Evolutionary conservation across 352 stramenopile genomes (phyloP).

Genomic region (Phytophthora citricola): DNA sequence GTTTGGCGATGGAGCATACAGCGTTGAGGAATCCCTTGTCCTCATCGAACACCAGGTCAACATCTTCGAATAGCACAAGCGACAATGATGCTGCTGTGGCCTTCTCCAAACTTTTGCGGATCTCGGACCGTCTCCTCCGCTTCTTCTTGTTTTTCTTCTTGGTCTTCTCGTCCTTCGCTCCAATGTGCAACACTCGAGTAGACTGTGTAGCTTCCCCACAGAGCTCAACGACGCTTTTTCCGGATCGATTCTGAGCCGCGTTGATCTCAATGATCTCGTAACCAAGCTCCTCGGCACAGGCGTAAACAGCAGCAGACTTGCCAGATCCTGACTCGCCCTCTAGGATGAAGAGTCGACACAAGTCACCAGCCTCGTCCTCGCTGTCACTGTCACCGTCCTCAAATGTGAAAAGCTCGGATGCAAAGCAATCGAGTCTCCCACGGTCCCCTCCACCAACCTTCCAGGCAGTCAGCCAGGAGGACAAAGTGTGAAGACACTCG

Average conservation of each 20-base stretch:
- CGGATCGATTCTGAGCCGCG: slow-evolving; percentile 73
- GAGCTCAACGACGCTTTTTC: slow-evolving; percentile 75
- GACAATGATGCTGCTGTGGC: slow-evolving; percentile 58
- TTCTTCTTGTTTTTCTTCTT: slow-evolving; percentile 61
- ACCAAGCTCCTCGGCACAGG: slow-evolving; percentile 79
- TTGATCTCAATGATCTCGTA: slow-evolving; percentile 91
- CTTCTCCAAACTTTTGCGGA: slow-evolving; percentile 48
- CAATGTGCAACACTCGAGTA: slow-evolving; percentile 70
- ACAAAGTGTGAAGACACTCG: slow-evolving; percentile 62
- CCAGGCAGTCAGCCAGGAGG: slow-evolving; percentile 79
- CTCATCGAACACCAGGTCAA: slow-evolving; percentile 82
- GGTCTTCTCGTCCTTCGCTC: slow-evolving; percentile 46
- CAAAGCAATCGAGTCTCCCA: slow-evolving; percentile 53
- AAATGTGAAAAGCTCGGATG: slow-evolving; percentile 72
- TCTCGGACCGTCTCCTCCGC: slow-evolving; percentile 35
- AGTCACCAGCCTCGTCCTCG: slow-evolving; percentile 60
- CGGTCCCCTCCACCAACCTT: slow-evolving; percentile 62
- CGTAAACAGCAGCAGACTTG: slow-evolving; percentile 84
- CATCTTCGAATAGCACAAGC: slow-evolving; percentile 88
- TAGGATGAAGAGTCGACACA: slow-evolving; percentile 80
- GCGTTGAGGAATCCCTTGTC: slow-evolving; percentile 82
- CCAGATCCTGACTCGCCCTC: slow-evolving; percentile 72
- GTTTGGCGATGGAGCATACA: slow-evolving; percentile 79
- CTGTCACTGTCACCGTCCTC: slow-evolving; percentile 64
- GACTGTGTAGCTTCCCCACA: slow-evolving; percentile 88